Percentiles rank a stretch among this genome's conserved stretches.
Conservation (phyloP, 2,329 filamentous ascomycete species). For the Lecanicillium sp. region DNA sequence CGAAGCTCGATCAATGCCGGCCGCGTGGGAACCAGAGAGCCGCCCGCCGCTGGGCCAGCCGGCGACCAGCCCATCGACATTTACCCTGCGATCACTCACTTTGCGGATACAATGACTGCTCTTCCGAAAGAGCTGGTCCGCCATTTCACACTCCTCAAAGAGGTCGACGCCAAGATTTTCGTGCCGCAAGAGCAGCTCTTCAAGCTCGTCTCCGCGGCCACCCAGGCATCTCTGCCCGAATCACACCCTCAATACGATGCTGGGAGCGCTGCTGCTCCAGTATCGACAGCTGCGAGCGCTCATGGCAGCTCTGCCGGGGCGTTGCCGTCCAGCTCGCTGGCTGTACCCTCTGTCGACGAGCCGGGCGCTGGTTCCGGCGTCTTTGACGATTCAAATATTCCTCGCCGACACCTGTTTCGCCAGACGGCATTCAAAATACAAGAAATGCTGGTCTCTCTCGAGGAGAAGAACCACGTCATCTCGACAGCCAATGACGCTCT, state of each 20-base stretch:
- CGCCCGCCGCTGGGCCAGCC: slow-evolving; percentile 36
- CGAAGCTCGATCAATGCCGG: slow-evolving; percentile 45
- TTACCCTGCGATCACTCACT: slow-evolving; percentile 63
- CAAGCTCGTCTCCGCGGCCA: slow-evolving; percentile 62
- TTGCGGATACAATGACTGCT: slow-evolving; percentile 86
- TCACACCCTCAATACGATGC: slow-evolving; percentile 39
- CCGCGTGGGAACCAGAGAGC: slow-evolving; percentile 40
- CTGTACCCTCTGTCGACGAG: slow-evolving; percentile 37
- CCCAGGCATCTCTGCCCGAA: slow-evolving; percentile 44
- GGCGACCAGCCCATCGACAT: slow-evolving; percentile 59
- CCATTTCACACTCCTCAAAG: slow-evolving; percentile 92
- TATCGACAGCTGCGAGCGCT: slow-evolving; percentile 43
- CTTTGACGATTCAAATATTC: slow-evolving; percentile 53
- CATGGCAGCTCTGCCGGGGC: slow-evolving; percentile 43
- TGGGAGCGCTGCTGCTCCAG: slow-evolving; percentile 34
- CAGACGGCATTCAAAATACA: slow-evolving; percentile 72
- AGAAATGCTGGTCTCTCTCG: slow-evolving; percentile 81
- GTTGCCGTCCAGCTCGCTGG: slow-evolving; percentile 28
- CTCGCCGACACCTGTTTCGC: slow-evolving; percentile 67
- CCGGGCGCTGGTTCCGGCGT: slow-evolving; percentile 36
- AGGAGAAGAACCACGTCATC: slow-evolving; percentile 97
- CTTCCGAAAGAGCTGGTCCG: slow-evolving; percentile 91
- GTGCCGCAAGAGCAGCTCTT: slow-evolving; percentile 77
- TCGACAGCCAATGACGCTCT: slow-evolving; percentile 87
- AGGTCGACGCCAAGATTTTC: slow-evolving; percentile 96